Base-by-base conservation (phyloP, 768 basidiomycete genomes). In the Royoungia palumana region DNA sequence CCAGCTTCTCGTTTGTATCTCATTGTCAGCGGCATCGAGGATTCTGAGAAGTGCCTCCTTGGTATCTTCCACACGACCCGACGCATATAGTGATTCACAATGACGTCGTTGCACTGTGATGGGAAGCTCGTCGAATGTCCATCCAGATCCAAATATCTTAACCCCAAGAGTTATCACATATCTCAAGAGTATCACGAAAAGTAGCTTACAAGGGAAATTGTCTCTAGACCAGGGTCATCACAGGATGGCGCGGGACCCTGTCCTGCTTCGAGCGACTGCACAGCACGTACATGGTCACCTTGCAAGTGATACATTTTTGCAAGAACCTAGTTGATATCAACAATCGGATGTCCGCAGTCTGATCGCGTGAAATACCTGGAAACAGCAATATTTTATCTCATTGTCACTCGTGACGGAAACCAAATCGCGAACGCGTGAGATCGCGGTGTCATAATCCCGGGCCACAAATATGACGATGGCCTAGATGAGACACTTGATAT, bases 81-180 rank as follows among this genome's bases (percentile, higher is more conserved):
- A 1, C 0, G 22, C 24, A 35, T 10, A 22, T 6, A 27, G 25
- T 8, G 25, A 27, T 27, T 27, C 25, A 10, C 25, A 27, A 27
- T 27, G 25, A 27, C 2, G 2, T 4, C 12, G 39, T 6, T 40
- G n/a, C 5, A 5, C 42, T 2, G 16, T 47, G 9, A 52, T 21
- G 0, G 1, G 27, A 37, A 51, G 41, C 9, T n/a, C 35, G 1
- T 28, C 27, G 13, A 28, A 28, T 12, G 28, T 12, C 28, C 28
- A 28, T 28, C 28, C 25, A 7, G 10, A 49, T 30, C 35, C 44
- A 7, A 46, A 56, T 46, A 56, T 42, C 51, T 52, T 22, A 27
- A 19, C 32, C 6, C 3, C 7, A 14, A 7, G 12, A 16, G n/a
- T 44, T 5, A 43, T n/a, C 11, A 16, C 2, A 41, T 11, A 32